Conservation (phyloP, 2,329 filamentous ascomycete genomes). For the Rhynchosporium secalis region DNA sequence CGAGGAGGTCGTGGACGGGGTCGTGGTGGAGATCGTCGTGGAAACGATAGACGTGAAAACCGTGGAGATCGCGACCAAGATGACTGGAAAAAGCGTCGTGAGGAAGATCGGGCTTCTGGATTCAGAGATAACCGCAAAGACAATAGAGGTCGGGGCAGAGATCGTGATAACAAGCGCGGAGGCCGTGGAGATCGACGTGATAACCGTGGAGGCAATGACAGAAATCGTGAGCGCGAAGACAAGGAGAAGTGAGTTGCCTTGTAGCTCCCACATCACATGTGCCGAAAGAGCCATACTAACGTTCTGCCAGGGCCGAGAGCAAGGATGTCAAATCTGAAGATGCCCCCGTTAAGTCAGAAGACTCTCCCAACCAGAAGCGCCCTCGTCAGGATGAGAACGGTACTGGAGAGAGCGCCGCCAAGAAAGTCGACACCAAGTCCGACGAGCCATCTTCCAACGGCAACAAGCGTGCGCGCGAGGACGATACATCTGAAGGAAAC, state of each 20-base stretch:
- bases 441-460: conserved; percentile 27
- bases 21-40: conserved; percentile 20
- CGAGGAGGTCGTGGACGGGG: conserved; percentile 21
- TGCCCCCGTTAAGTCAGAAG: conserved; percentile 9
- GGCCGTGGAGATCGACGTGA: conserved; percentile 45
- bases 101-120: conserved; percentile 61
- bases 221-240: conserved; percentile 41
- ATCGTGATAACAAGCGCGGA: conserved; percentile 46
- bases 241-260: conserved; percentile 34
- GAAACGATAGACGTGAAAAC: conserved; percentile 17
- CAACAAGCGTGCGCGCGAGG: conserved; percentile 30
- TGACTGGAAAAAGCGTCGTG: conserved; percentile 65
- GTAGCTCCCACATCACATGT: neutral
- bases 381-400: conserved; percentile 1
- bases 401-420: neutral
- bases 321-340: conserved; percentile 25
- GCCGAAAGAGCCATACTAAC: conserved; percentile 20
- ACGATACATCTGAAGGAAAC: conserved; percentile 20
- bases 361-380: neutral
- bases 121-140: conserved; percentile 48
- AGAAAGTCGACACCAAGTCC: conserved; percentile 25
- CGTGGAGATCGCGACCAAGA: conserved; percentile 45
- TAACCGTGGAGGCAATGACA: conserved; percentile 39
- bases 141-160: conserved; percentile 42
- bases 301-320: conserved; percentile 12